Conservation (phyloP, 148 eudicot genomes). For the Nepenthes mirabilis region DNA sequence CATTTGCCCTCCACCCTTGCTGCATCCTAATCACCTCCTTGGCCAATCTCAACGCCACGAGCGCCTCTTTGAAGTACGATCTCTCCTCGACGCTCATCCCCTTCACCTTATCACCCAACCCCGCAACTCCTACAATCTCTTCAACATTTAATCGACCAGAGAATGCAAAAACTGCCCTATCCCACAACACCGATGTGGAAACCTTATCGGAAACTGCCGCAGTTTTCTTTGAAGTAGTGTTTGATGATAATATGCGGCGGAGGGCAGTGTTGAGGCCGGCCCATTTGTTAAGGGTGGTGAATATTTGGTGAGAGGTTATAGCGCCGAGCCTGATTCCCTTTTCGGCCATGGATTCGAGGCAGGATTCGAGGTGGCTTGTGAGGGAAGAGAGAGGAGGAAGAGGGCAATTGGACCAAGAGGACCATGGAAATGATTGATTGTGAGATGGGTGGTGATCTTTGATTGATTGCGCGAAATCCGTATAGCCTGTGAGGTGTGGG, state of each 20-base stretch:
- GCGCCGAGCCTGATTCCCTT: slow-evolving; percentile 52
- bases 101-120: slow-evolving; percentile 23
- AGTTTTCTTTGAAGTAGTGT: slow-evolving; percentile 1
- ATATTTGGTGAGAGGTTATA: slow-evolving; percentile 68
- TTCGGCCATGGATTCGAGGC: slow-evolving; percentile 63
- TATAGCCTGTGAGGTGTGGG: slow-evolving; percentile 71
- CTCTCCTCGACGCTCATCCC: slow-evolving; percentile 45
- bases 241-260: slow-evolving; percentile 19
- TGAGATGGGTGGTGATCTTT: slow-evolving; percentile 54
- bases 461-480: slow-evolving; percentile 69
- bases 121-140: slow-evolving; percentile 41
- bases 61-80: slow-evolving; percentile 56
- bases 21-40: slow-evolving; percentile 74
- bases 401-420: slow-evolving; percentile 36
- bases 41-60: slow-evolving; percentile 64
- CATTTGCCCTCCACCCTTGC: slow-evolving; percentile 64
- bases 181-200: slow-evolving; percentile 56
- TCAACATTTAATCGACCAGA: slow-evolving; percentile 31
- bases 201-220: slow-evolving; percentile 13
- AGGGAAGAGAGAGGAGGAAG: slow-evolving; percentile 41
- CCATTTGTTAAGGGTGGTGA: slow-evolving; percentile 73
- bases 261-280: slow-evolving; percentile 43
- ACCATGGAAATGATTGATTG: slow-evolving; percentile 76
- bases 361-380: slow-evolving; percentile 43
- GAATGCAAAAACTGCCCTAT: slow-evolving; percentile 47